These are phyloP conservation scores for Arthrobotrys sphaeroides DNA, from an alignment of 2,329 filamentous ascomycete genomes.

Conservation along the genomic window DNA sequence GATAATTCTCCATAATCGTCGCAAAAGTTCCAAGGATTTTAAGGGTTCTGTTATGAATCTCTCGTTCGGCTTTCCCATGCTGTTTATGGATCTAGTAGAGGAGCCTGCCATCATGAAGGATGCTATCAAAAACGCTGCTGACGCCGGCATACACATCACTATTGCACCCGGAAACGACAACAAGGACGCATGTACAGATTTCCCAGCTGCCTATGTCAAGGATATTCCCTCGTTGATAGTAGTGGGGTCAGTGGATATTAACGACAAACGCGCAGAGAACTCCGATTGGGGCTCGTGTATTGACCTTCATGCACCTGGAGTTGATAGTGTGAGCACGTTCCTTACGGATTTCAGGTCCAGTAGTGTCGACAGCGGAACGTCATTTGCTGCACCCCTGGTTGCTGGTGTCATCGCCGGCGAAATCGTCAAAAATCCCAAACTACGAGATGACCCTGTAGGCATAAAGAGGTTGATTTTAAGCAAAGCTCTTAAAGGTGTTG, in stretches of 20 bases:
- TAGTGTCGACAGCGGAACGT: conserved; percentile 71
- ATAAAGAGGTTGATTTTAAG: no score
- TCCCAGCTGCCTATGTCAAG: conserved; percentile 60
- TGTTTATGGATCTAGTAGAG: no score
- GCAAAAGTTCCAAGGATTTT: no score
- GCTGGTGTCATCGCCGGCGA: conserved; percentile 56
- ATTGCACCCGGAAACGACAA: conserved; percentile 62
- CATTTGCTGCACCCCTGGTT: conserved; percentile 71
- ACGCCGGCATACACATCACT: conserved; percentile 62
- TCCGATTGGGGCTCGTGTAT: conserved; percentile 65
- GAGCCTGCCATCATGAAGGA: no score
- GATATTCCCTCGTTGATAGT: conserved; percentile 61
- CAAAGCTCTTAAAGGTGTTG: no score
- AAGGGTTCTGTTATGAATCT: no score
- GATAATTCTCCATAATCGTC: no score
- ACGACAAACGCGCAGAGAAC: conserved; percentile 61
- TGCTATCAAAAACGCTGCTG: conserved; percentile 52
- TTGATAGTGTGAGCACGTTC: conserved; percentile 66
- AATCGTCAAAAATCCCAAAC: conserved; percentile 43
- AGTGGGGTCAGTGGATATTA: conserved; percentile 61
- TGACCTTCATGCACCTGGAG: conserved; percentile 69
- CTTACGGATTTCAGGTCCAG: conserved; percentile 62
- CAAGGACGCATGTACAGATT: conserved; percentile 53
- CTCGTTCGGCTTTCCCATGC: no score
- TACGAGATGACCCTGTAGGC: conserved; percentile 47